phyloP scores from a whole-genome alignment of 2,329 filamentous ascomycete species.

The Ascosphaera aggregata region DNA sequence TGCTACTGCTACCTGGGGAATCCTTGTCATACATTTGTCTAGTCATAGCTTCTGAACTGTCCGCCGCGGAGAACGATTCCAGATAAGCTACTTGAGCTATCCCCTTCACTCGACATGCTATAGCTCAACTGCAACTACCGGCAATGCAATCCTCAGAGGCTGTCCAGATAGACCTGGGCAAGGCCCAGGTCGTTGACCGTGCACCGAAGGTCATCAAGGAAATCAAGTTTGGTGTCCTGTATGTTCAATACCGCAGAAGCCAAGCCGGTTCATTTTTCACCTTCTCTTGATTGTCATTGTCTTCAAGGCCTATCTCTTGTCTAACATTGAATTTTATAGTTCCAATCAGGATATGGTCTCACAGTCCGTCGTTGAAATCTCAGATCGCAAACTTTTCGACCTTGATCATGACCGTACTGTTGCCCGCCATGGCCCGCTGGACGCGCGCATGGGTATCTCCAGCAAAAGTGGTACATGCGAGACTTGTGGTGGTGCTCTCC shows the following conservation, averaged over 20 bases:
- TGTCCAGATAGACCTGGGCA: conserved; percentile 29
- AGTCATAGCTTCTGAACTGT: too few relatives aligned
- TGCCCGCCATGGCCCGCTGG: conserved; percentile 64
- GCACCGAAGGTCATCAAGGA: conserved; percentile 80
- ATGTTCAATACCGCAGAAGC: conserved; percentile 11
- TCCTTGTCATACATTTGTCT: too few relatives aligned
- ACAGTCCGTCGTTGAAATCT: conserved; percentile 83
- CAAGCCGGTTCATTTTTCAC: conserved; percentile 7
- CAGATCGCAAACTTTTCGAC: conserved; percentile 85
- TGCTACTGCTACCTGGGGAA: too few relatives aligned
- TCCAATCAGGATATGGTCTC: conserved; percentile 89
- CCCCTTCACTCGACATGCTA: too few relatives aligned
- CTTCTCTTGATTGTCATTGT: conserved; percentile 1
- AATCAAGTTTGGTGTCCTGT: conserved; percentile 87
- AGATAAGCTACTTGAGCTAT: too few relatives aligned
- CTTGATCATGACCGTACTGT: conserved; percentile 55
- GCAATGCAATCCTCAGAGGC: conserved; percentile 19
- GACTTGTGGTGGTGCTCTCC: conserved; percentile 61
- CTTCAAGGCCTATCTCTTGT: background rate
- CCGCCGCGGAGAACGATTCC: too few relatives aligned
- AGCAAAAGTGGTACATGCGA: conserved; percentile 57
- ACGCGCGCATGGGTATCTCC: conserved; percentile 70
- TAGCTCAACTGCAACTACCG: too few relatives aligned
- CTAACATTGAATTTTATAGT: conserved; percentile 19
- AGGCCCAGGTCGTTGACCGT: conserved; percentile 76